A percentile compares a stretch with the other conserved stretches of the same genome.
Evolutionary conservation across 768 basidiomycete species (phyloP).

Genomic region (Suillus americanus): DNA sequence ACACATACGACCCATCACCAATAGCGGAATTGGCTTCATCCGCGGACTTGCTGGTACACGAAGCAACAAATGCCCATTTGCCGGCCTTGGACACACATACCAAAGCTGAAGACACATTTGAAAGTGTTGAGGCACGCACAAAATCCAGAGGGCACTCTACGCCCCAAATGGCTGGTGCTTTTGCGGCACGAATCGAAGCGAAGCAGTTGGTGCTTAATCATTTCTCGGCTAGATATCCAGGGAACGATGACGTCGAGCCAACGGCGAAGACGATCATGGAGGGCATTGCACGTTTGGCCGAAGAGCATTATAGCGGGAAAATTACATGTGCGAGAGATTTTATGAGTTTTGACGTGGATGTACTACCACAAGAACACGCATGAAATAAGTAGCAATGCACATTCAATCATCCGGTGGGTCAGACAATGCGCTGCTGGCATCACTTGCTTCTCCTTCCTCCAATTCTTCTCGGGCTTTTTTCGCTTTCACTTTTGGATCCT

Average conservation of each 20-base stretch:
- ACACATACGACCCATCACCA: constrained; percentile 78
- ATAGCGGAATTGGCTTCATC: constrained; percentile 59
- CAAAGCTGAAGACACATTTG: constrained; percentile 60
- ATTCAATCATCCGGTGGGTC: constrained; percentile 64
- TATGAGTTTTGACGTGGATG: constrained; percentile 63
- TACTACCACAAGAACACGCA: constrained; percentile 29
- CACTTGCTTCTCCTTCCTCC: constrained; percentile 87
- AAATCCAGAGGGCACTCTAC: constrained; percentile 87
- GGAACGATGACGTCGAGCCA: constrained; percentile 53
- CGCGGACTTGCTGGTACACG: constrained; percentile 79
- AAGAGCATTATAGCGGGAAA: constrained; percentile 49
- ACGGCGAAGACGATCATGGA: constrained; percentile 58
- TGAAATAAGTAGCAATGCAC: constrained; percentile 12
- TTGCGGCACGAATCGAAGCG: constrained; percentile 67
- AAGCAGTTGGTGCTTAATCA: constrained; percentile 74
- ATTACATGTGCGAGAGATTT: constrained; percentile 74
- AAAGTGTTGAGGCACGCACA: constrained; percentile 59
- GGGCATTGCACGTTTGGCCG: constrained; percentile 59
- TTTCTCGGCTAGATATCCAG: constrained; percentile 79
- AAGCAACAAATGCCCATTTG: constrained; percentile 87
- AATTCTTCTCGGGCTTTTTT: constrained; percentile 69
- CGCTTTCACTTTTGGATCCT: constrained; percentile 49
- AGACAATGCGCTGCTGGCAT: constrained; percentile 74
- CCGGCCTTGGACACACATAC: constrained; percentile 60
- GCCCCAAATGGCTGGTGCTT: constrained; percentile 85